Conservation (phyloP, 2,329 filamentous ascomycete species). For the Ophioceras dolichostomum region DNA sequence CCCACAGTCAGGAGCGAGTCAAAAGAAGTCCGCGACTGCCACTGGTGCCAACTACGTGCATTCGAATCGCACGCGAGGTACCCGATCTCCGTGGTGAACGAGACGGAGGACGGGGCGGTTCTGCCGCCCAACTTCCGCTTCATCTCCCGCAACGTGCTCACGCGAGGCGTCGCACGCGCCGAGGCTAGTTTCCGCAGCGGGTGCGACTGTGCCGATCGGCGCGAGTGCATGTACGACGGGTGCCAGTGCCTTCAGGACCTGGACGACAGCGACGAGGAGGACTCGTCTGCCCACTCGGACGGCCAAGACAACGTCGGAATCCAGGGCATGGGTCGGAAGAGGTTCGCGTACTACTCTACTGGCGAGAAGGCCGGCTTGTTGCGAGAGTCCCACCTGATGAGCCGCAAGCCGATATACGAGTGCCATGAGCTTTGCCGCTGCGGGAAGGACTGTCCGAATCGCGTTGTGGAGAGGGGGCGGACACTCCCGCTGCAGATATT, state of each 20-base stretch:
- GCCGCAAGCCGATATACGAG: slow-evolving; percentile 60
- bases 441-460: slow-evolving; percentile 52
- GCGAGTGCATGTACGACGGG: slow-evolving; percentile 52
- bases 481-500: slow-evolving; percentile 65
- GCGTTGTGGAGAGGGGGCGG: slow-evolving; percentile 64
- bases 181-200: slow-evolving; percentile 53
- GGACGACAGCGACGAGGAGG: slow-evolving; percentile 42
- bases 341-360: slow-evolving; percentile 52
- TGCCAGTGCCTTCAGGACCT: slow-evolving; percentile 55
- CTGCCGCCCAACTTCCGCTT: slow-evolving; percentile 56
- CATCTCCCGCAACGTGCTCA: slow-evolving; percentile 48
- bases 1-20: slow-evolving; percentile 2
- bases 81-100: slow-evolving; percentile 54
- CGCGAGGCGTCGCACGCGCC: slow-evolving; percentile 45
- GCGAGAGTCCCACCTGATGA: slow-evolving; percentile 36
- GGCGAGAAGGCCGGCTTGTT: slow-evolving; percentile 40
- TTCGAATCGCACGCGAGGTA: slow-evolving; percentile 34
- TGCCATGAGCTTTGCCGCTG: slow-evolving; percentile 65
- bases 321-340: slow-evolving; percentile 9
- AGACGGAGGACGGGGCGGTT: slow-evolving; percentile 35
- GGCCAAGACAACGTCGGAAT: slow-evolving; percentile 12
- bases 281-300: slow-evolving; percentile 36
- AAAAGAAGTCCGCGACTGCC: slow-evolving; percentile 30
- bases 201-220: slow-evolving; percentile 50
- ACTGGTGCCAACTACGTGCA: slow-evolving; percentile 47